A percentile compares a stretch with the other conserved stretches of the same genome.
Conservation (phyloP, 1,284 basidiomycete genomes). For the Pholiota adiposa region DNA sequence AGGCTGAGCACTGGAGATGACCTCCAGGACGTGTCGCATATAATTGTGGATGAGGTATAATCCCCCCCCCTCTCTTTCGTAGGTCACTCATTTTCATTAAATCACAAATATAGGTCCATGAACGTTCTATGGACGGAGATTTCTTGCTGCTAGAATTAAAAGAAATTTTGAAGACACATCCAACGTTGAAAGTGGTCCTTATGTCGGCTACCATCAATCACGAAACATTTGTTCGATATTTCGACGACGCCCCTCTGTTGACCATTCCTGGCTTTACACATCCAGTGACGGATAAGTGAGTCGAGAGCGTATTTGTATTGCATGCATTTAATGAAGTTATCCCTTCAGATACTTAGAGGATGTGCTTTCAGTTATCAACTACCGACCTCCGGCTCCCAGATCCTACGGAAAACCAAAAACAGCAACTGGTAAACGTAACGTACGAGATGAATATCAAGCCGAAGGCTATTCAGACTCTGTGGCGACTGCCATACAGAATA, state of each 20-base stretch:
- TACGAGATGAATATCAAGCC: slow-evolving; percentile 52
- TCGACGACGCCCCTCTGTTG: slow-evolving; percentile 79
- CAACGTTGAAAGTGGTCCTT: slow-evolving; percentile 79
- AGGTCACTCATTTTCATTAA: background rate
- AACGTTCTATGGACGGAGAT: slow-evolving; percentile 90
- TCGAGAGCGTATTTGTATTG: background rate
- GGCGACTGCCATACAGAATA: slow-evolving; percentile 61
- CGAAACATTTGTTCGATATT: slow-evolving; percentile 82
- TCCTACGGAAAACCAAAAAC: slow-evolving; percentile 46
- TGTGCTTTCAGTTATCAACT: slow-evolving; percentile 60
- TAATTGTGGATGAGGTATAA: slow-evolving; percentile 88
- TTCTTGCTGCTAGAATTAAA: slow-evolving; percentile 87
- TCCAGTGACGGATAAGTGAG: slow-evolving; percentile 76
- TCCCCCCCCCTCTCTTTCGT: background rate
- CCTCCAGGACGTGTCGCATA: slow-evolving; percentile 77
- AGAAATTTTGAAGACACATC: slow-evolving; percentile 75
- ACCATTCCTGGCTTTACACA: slow-evolving; percentile 86
- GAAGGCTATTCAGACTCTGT: slow-evolving; percentile 56
- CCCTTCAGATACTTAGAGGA: slow-evolving; percentile 82
- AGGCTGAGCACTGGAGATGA: slow-evolving; percentile 79
- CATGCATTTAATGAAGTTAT: background rate
- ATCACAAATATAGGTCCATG: slow-evolving; percentile 69
- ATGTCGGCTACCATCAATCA: slow-evolving; percentile 94
- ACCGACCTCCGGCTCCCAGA: slow-evolving; percentile 43
- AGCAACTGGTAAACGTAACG: slow-evolving; percentile 51